phyloP scores from a whole-genome alignment of 345 rosid species.

The Gynandropsis gynandra region DNA sequence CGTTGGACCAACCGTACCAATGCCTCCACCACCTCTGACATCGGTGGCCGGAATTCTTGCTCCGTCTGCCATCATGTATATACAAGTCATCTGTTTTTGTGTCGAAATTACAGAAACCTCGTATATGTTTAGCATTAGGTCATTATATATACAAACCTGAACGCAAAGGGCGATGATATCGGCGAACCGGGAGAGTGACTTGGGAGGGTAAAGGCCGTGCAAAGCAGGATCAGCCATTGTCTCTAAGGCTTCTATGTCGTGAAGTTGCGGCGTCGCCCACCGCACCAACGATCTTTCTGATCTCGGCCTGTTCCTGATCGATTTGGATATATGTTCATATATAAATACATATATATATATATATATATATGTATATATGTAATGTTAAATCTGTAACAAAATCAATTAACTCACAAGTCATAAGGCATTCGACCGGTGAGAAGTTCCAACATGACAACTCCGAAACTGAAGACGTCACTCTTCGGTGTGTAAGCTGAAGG shows the following conservation, averaged over 20 bases:
- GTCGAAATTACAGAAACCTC: too few species aligned
- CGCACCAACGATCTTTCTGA: slow-evolving; percentile 64
- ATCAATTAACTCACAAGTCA: slow-evolving; percentile 49
- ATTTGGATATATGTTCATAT: slow-evolving; percentile 14
- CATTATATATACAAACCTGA: slow-evolving; percentile 45
- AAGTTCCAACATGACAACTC: slow-evolving; percentile 90
- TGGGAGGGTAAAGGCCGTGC: slow-evolving; percentile 86
- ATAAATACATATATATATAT: background rate
- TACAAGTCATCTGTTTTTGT: too few species aligned
- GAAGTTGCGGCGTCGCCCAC: slow-evolving; percentile 84
- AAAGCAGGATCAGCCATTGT: slow-evolving; percentile 88
- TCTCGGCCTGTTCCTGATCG: slow-evolving; percentile 55
- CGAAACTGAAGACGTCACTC: slow-evolving; percentile 89
- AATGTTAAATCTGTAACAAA: background rate
- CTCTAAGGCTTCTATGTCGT: slow-evolving; percentile 58
- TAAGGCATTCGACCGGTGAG: slow-evolving; percentile 78
- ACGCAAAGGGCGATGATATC: slow-evolving; percentile 71
- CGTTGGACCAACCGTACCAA: slow-evolving; percentile 30
- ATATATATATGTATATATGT: background rate
- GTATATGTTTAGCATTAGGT: too few species aligned
- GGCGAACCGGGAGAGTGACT: slow-evolving; percentile 75
- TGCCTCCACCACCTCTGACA: slow-evolving; percentile 76
- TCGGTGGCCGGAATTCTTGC: slow-evolving; percentile 73
- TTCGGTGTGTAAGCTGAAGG: slow-evolving; percentile 67
- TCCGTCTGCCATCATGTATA: slow-evolving; percentile 33